Conservation (phyloP, 805 yeast species). For the Saccharomyces kudriavzevii region DNA sequence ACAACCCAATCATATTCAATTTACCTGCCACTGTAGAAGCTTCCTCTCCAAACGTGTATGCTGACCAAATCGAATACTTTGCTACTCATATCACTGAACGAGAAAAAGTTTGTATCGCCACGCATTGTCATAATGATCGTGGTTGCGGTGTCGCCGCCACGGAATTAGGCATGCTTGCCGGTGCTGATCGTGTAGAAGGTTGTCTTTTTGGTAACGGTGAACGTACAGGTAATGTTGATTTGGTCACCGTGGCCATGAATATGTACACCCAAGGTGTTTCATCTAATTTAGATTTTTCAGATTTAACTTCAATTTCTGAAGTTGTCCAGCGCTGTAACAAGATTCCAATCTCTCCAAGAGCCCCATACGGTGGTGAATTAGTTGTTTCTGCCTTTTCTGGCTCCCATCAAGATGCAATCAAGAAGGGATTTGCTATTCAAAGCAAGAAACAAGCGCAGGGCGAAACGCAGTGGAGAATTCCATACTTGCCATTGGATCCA, state of each 20-base stretch:
- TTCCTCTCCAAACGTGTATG: constrained; percentile 73
- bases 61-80: constrained; percentile 78
- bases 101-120: constrained; percentile 62
- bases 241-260: constrained; percentile 69
- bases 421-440: constrained; percentile 58
- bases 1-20: constrained; percentile 66
- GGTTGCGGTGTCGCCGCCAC: constrained; percentile 89
- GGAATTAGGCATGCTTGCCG: constrained; percentile 72
- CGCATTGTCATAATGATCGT: constrained; percentile 79
- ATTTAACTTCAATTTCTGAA: constrained; percentile 57
- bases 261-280: constrained; percentile 71
- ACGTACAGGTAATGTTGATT: constrained; percentile 80
- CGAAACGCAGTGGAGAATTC: constrained; percentile 55
- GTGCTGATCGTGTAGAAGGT: constrained; percentile 85
- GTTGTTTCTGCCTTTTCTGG: constrained; percentile 82
- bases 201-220: constrained; percentile 82
- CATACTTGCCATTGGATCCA: constrained; percentile 80
- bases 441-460: constrained; percentile 32
- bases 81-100: constrained; percentile 53
- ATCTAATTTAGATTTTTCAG: constrained; percentile 65
- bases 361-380: constrained; percentile 76
- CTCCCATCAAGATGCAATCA: constrained; percentile 84
- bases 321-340: constrained; percentile 73
- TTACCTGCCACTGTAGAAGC: constrained; percentile 82
- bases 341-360: constrained; percentile 69